Evolutionary conservation across 176 grass and related monocot genomes (phyloP).

Genomic region (Rhynchospora tenuis): DNA sequence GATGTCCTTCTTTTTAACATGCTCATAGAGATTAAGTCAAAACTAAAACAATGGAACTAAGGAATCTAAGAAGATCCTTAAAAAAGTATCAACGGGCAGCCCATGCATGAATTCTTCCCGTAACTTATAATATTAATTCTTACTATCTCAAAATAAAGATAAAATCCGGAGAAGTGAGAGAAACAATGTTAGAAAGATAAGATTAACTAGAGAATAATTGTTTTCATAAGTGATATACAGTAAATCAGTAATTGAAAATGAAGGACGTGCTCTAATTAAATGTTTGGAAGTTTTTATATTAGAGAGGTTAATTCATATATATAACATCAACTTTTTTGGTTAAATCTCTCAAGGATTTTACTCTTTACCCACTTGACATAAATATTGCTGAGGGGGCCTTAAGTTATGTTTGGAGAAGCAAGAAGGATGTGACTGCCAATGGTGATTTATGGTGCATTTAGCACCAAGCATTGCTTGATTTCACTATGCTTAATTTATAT

Average conservation of each 20-base stretch:
- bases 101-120: not conserved
- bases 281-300: no score
- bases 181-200: not conserved
- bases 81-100: not conserved
- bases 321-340: not conserved
- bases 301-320: not conserved
- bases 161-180: not conserved
- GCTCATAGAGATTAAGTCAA: not conserved
- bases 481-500: not conserved
- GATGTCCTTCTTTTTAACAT: not conserved
- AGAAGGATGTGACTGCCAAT: not conserved
- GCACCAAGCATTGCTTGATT: slow-evolving; percentile 2
- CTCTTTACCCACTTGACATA: not conserved
- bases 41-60: slow-evolving; percentile 4
- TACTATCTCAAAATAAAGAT: not conserved
- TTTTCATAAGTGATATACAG: not conserved
- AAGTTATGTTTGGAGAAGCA: slow-evolving; percentile 12
- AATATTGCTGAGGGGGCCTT: not conserved
- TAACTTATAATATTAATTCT: not conserved
- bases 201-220: not conserved
- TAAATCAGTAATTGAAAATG: not conserved
- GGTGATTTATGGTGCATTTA: not conserved
- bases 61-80: not conserved
- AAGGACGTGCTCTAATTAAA: not conserved
- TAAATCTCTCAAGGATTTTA: not conserved